A percentile compares a stretch with the other conserved stretches of the same genome.
phyloP scores from a whole-genome alignment of 75 land plant genomes.

The Cryptomeria japonica region DNA sequence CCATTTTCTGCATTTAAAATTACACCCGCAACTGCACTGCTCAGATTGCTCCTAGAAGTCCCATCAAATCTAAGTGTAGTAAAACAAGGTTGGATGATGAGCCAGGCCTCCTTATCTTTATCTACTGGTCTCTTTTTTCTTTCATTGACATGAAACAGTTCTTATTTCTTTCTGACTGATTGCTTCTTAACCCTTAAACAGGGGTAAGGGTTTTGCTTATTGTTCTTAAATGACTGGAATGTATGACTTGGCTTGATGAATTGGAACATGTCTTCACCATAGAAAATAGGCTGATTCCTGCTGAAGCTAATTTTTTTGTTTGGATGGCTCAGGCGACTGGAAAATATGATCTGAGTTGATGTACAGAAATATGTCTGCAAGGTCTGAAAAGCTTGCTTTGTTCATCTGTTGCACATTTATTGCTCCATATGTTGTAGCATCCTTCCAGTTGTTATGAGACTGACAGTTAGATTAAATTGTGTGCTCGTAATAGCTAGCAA shows the following conservation, averaged over 20 bases:
- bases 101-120: no score
- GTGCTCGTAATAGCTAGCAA: neutral
- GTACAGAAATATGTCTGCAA: neutral
- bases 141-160: no score
- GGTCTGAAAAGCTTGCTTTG: neutral
- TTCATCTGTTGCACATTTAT: neutral
- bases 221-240: neutral
- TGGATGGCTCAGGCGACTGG: neutral
- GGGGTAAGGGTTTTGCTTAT: neutral
- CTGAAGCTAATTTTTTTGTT: neutral
- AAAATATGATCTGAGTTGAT: neutral
- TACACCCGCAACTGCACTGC: no score
- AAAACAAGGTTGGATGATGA: no score
- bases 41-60: no score
- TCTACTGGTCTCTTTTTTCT: no score
- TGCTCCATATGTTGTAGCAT: neutral
- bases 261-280: neutral
- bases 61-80: no score
- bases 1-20: no score
- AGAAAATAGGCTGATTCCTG: neutral
- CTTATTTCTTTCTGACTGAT: no score
- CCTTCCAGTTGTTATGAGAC: neutral
- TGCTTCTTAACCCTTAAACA: no score
- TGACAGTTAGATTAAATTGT: neutral
- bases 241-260: neutral